Percentiles rank a stretch among this genome's conserved stretches.
phyloP scores from a whole-genome alignment of 2,329 filamentous ascomycete genomes.

The Ilyonectria destructans region DNA sequence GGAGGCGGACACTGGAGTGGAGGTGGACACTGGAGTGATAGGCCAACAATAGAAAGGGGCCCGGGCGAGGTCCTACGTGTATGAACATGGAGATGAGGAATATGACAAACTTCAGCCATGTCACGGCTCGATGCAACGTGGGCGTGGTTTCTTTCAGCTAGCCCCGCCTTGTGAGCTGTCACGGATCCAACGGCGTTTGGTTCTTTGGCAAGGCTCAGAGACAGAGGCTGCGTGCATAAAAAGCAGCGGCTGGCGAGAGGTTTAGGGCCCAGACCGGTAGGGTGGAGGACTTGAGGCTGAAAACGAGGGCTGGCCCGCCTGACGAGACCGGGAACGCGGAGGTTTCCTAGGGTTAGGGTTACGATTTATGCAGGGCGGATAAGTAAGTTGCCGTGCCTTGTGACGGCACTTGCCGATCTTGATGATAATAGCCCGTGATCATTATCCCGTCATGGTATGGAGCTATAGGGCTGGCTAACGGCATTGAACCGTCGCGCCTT shows the following conservation, averaged over 20 bases:
- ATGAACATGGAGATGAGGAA: constrained; percentile 18
- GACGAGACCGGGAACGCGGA: not conserved
- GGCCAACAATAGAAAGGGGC: constrained; percentile 17
- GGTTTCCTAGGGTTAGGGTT: constrained; percentile 34
- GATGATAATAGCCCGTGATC: not conserved
- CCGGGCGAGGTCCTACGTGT: constrained; percentile 8
- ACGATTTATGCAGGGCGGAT: constrained; percentile 25
- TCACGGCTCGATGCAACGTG: not conserved
- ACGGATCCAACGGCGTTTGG: not conserved
- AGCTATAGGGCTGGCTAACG: not conserved
- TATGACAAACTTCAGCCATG: not conserved
- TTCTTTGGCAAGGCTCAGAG: not conserved
- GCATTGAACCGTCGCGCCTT: not conserved
- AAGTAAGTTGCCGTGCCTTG: not conserved
- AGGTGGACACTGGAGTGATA: not conserved
- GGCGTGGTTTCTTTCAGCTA: not conserved
- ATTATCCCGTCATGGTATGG: not conserved
- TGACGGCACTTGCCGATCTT: not conserved
- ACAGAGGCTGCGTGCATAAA: constrained; percentile 7
- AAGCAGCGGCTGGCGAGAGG: constrained; percentile 2
- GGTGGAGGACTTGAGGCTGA: constrained; percentile 1
- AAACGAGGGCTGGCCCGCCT: not conserved
- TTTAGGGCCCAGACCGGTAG: not conserved
- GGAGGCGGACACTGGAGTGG: not conserved
- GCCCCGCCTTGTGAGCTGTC: constrained; percentile 4